Percentiles rank a stretch among this genome's conserved stretches.
These are phyloP conservation scores for Ogataea salicorniae DNA, from an alignment of 805 yeast species.

Conservation along the genomic window DNA sequence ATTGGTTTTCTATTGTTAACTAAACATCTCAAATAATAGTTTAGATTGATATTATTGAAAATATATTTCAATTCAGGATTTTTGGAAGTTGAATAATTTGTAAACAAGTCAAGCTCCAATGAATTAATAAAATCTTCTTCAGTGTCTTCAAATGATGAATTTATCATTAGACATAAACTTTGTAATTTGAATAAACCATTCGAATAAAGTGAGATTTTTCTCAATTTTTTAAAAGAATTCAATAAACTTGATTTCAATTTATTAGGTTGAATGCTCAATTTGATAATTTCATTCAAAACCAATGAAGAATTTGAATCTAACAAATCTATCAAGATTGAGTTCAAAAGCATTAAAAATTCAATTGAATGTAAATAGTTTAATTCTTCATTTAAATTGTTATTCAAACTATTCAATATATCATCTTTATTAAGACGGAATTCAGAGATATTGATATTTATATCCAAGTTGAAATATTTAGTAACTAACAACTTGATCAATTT, in stretches of 20 bases:
- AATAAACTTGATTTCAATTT: conserved; percentile 1
- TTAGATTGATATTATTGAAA: conserved; percentile 7
- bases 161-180: conserved; percentile 10
- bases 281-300: not conserved
- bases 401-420: conserved; percentile 1
- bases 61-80: conserved; percentile 1
- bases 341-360: conserved; percentile 14
- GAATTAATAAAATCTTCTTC: conserved; percentile 4
- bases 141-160: conserved; percentile 2
- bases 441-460: not conserved
- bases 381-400: no score
- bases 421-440: conserved; percentile 7
- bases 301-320: conserved; percentile 6
- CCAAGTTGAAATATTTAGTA: conserved; percentile 3
- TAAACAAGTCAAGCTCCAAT: conserved; percentile 8
- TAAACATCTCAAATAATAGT: conserved; percentile 13
- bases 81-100: conserved; percentile 1
- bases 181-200: conserved; percentile 14
- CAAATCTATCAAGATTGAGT: conserved; percentile 6
- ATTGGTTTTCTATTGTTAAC: conserved; percentile 10
- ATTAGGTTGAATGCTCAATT: not conserved
- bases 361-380: conserved; percentile 3
- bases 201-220: conserved; percentile 4
- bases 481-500: conserved; percentile 4
- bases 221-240: conserved; percentile 7